phyloP scores from a whole-genome alignment of 305 asterid species.

The Plantago lanceolata region DNA sequence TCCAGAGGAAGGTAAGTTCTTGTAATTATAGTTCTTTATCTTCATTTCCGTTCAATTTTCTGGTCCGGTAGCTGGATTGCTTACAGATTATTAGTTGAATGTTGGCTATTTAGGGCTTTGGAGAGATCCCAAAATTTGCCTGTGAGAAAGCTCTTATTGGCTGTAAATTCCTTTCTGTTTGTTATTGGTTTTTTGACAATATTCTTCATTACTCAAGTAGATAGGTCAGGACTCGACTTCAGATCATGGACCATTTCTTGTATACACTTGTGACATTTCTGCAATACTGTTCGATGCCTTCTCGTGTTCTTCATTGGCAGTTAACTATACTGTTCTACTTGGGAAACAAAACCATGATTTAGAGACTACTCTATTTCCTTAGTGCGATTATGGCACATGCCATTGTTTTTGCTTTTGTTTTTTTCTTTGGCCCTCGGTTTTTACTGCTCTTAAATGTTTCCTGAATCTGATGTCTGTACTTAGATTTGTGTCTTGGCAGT shows the following conservation, averaged over 20 bases:
- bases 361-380: background rate
- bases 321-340: background rate
- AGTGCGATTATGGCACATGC: background rate
- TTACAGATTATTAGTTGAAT: background rate
- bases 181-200: no score
- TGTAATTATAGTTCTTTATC: conserved; percentile 13
- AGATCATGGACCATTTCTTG: background rate
- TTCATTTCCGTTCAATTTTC: conserved; percentile 7
- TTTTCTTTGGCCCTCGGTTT: background rate
- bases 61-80: conserved; percentile 6
- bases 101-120: background rate
- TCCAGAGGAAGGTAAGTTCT: conserved; percentile 89
- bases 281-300: background rate
- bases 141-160: no score
- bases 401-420: background rate
- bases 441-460: background rate
- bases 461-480: background rate
- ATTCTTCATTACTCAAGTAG: no score
- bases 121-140: background rate
- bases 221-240: no score
- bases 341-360: background rate
- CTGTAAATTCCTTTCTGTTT: no score
- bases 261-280: background rate
- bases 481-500: background rate
- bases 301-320: background rate